Base-by-base conservation (phyloP, 352 stramenopile species). In the Detonula confervacea region DNA sequence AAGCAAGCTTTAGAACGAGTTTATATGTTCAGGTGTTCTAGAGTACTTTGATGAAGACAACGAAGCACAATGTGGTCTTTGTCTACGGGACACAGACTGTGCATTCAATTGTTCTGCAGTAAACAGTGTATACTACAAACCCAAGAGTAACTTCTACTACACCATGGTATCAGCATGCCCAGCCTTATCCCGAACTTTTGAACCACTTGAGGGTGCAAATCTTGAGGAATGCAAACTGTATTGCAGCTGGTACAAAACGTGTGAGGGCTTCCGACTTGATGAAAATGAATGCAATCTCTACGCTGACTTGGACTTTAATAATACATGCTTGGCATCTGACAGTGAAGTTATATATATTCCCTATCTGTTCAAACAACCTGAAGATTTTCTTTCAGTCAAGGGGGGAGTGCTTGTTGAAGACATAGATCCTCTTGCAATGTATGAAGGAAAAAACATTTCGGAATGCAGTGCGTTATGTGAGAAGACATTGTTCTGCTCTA, bases 171-270 rank as follows among this genome's bases (percentile, higher is more conserved):
- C 39, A n/a, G 59, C 59, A 24, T 68, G 59, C 18, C 59, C 39
- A 55, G 39, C 27, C 24, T 44, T 68, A 14, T 16, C 39, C 14
- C 59, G 59, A 5, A 6, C 39, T 44, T 42, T 57, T 54, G 27
- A 44, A 25, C 16, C 25, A 12, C 11, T 68, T 2, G 24, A 62
- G 33, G 55, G 55, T 33, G 44, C 30, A 12, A 46, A 14, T 56
- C 39, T 68, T 7, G 59, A 68, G 39, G 59, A 68, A 56, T 68
- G 59, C 39, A 68, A 68, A 27, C 24, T 56, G 1, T 68, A 56
- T 18, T 68, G 59, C 27, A 57, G 39, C 24, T 68, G 44, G 24
- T 68, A 55, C 27, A 49, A 27, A 64, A 30, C 59, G n/a, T 68
- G 59, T 20, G 59, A 68, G 27, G 59, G 59, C 2, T 68, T 56